A percentile compares a stretch with the other conserved stretches of the same genome.
Conservation (phyloP, 176 grass and related monocot genomes). For the barley (Hordeum vulgare) region DNA sequence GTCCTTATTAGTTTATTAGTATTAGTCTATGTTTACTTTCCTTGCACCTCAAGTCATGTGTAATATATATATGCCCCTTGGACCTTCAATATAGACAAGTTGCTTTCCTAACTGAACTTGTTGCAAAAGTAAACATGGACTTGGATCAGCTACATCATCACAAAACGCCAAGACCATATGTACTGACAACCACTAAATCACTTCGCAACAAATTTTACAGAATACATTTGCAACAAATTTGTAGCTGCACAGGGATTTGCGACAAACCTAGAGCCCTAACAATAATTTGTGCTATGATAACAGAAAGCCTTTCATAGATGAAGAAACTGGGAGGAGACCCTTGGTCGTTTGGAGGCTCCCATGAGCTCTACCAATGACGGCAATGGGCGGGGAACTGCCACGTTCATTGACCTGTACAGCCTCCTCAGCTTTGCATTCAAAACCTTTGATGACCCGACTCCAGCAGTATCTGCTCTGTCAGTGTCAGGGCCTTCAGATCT, state of each 20-base stretch:
- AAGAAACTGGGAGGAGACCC: conserved; percentile 14
- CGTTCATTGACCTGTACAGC: conserved; percentile 59
- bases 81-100: no score
- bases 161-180: not conserved
- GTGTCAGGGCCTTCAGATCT: not conserved
- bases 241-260: not conserved
- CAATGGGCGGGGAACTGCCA: conserved; percentile 54
- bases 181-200: not conserved
- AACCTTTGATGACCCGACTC: conserved; percentile 19
- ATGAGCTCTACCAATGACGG: conserved; percentile 51
- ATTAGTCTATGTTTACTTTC: no score
- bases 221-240: not conserved
- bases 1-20: no score
- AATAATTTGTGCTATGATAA: not conserved
- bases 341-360: conserved; percentile 47
- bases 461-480: not conserved
- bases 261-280: not conserved
- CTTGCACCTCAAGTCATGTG: no score
- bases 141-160: not conserved
- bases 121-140: not conserved
- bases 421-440: conserved; percentile 50
- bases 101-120: not conserved
- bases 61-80: no score
- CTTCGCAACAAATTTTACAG: not conserved
- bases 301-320: not conserved